phyloP scores from a whole-genome alignment of 2,329 filamentous ascomycete genomes.

The Penicillium brevicompactum region DNA sequence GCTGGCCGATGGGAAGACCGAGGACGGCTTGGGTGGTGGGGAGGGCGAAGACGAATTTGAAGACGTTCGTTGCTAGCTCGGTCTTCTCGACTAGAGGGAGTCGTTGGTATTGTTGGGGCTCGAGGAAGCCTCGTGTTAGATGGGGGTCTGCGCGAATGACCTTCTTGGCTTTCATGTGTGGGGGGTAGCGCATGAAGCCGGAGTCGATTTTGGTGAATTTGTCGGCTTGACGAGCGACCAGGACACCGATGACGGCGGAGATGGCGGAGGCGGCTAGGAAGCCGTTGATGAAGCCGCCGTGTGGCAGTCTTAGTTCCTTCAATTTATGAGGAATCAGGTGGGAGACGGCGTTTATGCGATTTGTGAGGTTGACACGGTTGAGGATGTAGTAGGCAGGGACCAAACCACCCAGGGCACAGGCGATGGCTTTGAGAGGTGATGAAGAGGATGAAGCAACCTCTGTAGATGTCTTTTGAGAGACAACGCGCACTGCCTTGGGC shows the following conservation, averaged over 20 bases:
- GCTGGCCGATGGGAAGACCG: conserved; percentile 59
- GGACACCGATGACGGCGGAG: conserved; percentile 8
- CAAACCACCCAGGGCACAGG: conserved; percentile 6
- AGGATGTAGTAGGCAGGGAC: conserved; percentile 4
- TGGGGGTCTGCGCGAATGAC: conserved; percentile 42
- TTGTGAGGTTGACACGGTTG: not conserved
- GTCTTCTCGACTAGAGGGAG: conserved; percentile 45
- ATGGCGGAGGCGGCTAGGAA: conserved; percentile 17
- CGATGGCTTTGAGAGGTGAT: conserved; percentile 29
- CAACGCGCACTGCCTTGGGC: conserved; percentile 22
- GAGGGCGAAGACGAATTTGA: conserved; percentile 52
- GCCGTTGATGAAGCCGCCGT: conserved; percentile 18
- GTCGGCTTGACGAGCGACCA: conserved; percentile 8
- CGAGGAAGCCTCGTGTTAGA: conserved; percentile 50
- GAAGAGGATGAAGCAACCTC: conserved; percentile 8
- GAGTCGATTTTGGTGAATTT: conserved; percentile 22
- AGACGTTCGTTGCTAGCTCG: conserved; percentile 30
- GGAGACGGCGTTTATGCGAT: not conserved
- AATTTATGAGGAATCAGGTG: conserved; percentile 6
- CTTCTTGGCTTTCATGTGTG: conserved; percentile 44
- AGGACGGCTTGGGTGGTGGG: conserved; percentile 49
- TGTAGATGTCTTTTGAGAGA: conserved; percentile 14
- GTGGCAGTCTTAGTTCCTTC: conserved; percentile 6
- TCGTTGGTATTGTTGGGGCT: conserved; percentile 50
- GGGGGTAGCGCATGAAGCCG: conserved; percentile 29